Conservation (phyloP, 2,329 filamentous ascomycete genomes). For the Arthrobotrys conoides region DNA sequence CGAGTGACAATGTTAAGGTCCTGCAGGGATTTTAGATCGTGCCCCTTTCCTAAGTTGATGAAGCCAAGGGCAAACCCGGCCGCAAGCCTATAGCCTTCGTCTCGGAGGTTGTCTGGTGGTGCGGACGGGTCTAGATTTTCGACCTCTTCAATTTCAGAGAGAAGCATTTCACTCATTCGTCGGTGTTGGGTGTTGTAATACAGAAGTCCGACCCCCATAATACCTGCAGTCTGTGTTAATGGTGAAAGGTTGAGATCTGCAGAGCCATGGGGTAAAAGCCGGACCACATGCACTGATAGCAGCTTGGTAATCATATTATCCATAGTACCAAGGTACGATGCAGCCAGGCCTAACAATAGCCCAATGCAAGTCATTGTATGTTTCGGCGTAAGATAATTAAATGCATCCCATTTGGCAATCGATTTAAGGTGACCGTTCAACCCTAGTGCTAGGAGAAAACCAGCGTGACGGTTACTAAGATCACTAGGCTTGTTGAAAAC, state of each 20-base stretch:
- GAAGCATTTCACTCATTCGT: slow-evolving; percentile 98
- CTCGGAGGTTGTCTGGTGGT: slow-evolving; percentile 82
- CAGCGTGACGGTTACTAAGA: slow-evolving; percentile 94
- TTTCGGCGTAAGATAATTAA: slow-evolving; percentile 99
- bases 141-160: slow-evolving; percentile 93
- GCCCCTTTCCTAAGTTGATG: slow-evolving; percentile 94
- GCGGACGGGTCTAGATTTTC: slow-evolving; percentile 78
- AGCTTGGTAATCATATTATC: slow-evolving; percentile 93
- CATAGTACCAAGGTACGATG: slow-evolving; percentile 96
- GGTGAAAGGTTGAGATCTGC: slow-evolving; percentile 95
- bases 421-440: slow-evolving; percentile 95
- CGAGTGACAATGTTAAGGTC: slow-evolving; percentile 95
- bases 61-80: slow-evolving; percentile 93
- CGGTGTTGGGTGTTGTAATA: slow-evolving; percentile 97
- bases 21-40: slow-evolving; percentile 86
- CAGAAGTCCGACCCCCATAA: slow-evolving; percentile 95
- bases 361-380: slow-evolving; percentile 99
- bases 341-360: slow-evolving; percentile 89
- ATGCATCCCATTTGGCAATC: slow-evolving; percentile 97
- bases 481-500: slow-evolving; percentile 96
- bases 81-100: slow-evolving; percentile 95
- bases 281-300: slow-evolving; percentile 93
- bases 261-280: slow-evolving; percentile 91
- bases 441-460: slow-evolving; percentile 89
- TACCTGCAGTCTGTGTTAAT: slow-evolving; percentile 92